Evolutionary conservation across 2,329 filamentous ascomycete species (phyloP).

Genomic region (Calonectria hongkongensis): DNA sequence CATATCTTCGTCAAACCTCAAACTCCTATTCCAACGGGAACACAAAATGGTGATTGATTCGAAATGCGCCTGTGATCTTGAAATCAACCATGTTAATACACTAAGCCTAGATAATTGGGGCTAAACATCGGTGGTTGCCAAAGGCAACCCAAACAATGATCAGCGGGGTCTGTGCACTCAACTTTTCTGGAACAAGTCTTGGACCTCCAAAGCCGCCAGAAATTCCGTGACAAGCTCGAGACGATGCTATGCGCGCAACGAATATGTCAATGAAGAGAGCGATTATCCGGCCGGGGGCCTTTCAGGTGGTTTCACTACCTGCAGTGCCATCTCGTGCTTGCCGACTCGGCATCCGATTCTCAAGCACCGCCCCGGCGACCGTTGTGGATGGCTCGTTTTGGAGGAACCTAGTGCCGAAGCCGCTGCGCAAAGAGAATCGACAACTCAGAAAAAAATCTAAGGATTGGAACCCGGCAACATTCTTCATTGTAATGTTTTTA

Average conservation of each 20-base stretch:
- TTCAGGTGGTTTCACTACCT: constrained; percentile 32
- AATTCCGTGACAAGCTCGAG: constrained; percentile 4
- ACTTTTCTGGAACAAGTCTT: constrained; percentile 46
- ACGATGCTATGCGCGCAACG: constrained; percentile 7
- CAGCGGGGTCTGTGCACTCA: constrained; percentile 48
- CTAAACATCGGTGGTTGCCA: constrained; percentile 61
- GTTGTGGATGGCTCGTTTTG: constrained; percentile 78
- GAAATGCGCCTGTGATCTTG: constrained; percentile 46
- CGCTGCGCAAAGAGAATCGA: constrained; percentile 70
- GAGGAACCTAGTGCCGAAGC: constrained; percentile 81
- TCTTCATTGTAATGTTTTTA: constrained; percentile 87
- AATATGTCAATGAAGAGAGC: constrained; percentile 46
- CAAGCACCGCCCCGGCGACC: constrained; percentile 67
- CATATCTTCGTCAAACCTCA: constrained; percentile 58
- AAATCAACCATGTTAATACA: constrained; percentile 40
- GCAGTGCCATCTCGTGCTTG: constrained; percentile 15
- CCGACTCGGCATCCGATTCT: constrained; percentile 51
- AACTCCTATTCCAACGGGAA: constrained; percentile 52
- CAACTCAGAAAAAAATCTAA: constrained; percentile 68
- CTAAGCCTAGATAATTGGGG: constrained; percentile 46
- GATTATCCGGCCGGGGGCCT: constrained; percentile 28
- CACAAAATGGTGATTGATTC: constrained; percentile 49
- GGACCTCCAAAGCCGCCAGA: constrained; percentile 29
- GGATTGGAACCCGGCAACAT: constrained; percentile 87
- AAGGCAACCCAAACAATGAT: constrained; percentile 58